These are phyloP conservation scores for Forsythia viridissima DNA, from an alignment of 257 asterid genomes.

Conservation along the genomic window DNA sequence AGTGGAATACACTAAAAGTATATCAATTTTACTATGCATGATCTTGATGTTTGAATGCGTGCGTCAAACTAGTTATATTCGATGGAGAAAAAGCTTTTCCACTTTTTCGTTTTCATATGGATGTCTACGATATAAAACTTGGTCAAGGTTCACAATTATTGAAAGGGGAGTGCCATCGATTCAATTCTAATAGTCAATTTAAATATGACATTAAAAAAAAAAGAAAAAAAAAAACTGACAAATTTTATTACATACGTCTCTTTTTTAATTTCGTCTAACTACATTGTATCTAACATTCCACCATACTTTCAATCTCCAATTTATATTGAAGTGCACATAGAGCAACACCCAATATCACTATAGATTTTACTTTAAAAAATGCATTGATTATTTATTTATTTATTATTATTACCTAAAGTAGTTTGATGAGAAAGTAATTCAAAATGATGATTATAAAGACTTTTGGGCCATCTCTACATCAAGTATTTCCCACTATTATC, in stretches of 20 bases:
- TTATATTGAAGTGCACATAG: neutral
- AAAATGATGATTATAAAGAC: constrained; percentile 24
- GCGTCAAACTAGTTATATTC: no score
- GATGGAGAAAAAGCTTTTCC: neutral
- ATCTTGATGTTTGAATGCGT: no score
- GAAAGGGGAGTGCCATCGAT: no score
- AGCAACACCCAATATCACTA: no score
- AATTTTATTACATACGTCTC: neutral
- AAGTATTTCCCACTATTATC: constrained; percentile 36
- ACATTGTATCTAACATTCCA: neutral
- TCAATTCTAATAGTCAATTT: no score
- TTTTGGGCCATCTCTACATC: constrained; percentile 28
- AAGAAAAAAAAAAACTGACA: no score
- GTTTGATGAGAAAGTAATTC: constrained; percentile 25
- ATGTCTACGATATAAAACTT: no score
- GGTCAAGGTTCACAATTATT: neutral
- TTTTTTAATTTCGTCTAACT: neutral
- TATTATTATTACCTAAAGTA: constrained; percentile 4
- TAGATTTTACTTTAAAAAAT: neutral
- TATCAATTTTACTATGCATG: neutral
- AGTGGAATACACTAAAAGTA: neutral
- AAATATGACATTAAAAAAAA: no score
- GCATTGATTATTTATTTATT: constrained; percentile 7
- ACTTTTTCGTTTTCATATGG: no score
- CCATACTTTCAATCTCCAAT: neutral